Conservation (phyloP, 78 protist species). For the Dictyostelium brefeldianum region DNA sequence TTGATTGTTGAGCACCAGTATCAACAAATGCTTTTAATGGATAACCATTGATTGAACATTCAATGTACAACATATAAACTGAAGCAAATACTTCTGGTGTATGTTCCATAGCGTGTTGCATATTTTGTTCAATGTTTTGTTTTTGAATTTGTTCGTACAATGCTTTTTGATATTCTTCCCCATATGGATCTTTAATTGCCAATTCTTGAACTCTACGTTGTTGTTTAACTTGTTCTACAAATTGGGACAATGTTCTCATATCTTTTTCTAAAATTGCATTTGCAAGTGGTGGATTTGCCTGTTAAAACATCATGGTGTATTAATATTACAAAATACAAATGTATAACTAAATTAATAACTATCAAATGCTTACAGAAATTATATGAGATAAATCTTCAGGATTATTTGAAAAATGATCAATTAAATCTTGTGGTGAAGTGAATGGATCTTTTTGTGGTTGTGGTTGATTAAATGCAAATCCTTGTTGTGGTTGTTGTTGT, state of each 20-base stretch:
- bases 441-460: neutral
- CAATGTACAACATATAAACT: constrained; percentile 90
- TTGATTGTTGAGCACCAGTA: constrained; percentile 91
- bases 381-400: constrained; percentile 29
- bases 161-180: constrained; percentile 71
- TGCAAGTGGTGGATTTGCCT: constrained; percentile 79
- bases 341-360: neutral
- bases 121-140: constrained; percentile 83
- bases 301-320: no score
- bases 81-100: constrained; percentile 90
- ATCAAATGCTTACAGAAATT: constrained; percentile 12
- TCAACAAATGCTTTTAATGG: constrained; percentile 90
- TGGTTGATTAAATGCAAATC: neutral
- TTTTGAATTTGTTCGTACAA: constrained; percentile 74
- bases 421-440: neutral
- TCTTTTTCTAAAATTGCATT: constrained; percentile 68
- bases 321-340: neutral
- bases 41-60: constrained; percentile 76
- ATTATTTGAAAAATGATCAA: constrained; percentile 39
- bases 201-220: constrained; percentile 56
- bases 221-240: constrained; percentile 10
- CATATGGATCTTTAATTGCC: constrained; percentile 77
- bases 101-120: constrained; percentile 88
- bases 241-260: neutral
- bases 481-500: constrained; percentile 8